Base-by-base conservation (phyloP, 495 filamentous ascomycete genomes). In the Podospora australis region DNA sequence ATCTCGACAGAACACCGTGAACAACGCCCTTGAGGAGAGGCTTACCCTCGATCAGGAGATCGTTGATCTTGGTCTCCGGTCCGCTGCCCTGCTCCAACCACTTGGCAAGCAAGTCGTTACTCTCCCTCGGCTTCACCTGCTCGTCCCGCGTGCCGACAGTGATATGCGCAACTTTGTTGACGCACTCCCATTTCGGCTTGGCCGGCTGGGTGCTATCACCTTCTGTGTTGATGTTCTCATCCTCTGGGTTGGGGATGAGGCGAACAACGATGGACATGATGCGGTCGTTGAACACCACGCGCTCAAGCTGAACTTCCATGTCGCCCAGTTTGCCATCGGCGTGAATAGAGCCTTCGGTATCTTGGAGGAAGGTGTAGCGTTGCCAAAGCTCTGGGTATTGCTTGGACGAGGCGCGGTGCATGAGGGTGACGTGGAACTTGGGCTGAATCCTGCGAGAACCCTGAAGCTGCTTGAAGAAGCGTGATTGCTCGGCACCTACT, bases 391-490 rank as follows among this genome's bases (percentile, higher is more conserved):
- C 78, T 0, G 80, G 73, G 50, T 79, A 60, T 32, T 80, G 62
- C 36, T 70, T 69, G 19, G 82, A 65, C 2, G 66, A 65, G 8
- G 82, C 80, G 39, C 81, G 83, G 65, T 98, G 92, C 61, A 95
- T 88, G 11, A 98, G 78, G 0, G 92, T 98, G 46, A 97, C 84
- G 65, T 98, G 92, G 69, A 96, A 97, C n/a, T 78, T 67, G 25
- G 78, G 56, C 63, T 98, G 92, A 16, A 97, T 64, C 42, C 92
- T 86, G 20, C 82, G 76, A 1, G 72, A 69, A 32, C 81, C 73
- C 54, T 87, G 72, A 21, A 98, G 83, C 36, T 86, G 78, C 51
- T 79, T 74, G 74, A 83, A 97, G 53, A 96, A 82, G 23, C 73
- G 77, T 3, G 79, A 66, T 13, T 70, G 71, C 45, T 74, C 60